Base-by-base conservation (phyloP, 768 basidiomycete species). In the Mycena leptocephala region DNA sequence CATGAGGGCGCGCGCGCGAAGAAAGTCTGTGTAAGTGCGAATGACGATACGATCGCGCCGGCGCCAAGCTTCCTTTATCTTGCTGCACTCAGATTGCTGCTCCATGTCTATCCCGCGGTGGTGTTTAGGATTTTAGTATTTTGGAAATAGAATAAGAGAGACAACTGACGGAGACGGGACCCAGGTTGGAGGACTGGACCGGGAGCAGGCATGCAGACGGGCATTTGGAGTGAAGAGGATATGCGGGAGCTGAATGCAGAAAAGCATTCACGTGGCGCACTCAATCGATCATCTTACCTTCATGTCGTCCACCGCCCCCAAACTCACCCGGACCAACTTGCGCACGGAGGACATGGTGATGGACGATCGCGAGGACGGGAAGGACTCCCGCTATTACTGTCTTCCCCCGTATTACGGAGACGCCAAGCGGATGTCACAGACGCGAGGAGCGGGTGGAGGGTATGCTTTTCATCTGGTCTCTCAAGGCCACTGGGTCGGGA, bases 351-450 rank as follows among this genome's bases (percentile, higher is more conserved):
- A 46, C 18, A 14, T 46, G 16, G 20, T 46, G 16, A 46, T 46
- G 43, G 18, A 46, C 43, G 20, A 11, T 20, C 18, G 43, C 43
- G 43, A 20, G 43, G 43, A 13, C 35, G 32, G 1, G 10, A 43
- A 35, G 5, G 69, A 70, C 43, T 1, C 37, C 41, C 41, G 59
- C 1, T 70, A 59, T 37, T 70, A 59, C 41, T 70, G 69, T 39
- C 20, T 70, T 1, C 69, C 69, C 2, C 69, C 58, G 0, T 32
- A 14, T 5, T n/a, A n/a, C 41, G 30, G 2, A 16, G 33, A 6
- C 43, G 6, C 2, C 43, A 6, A 46, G 3, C 2, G 16, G 16
- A 6, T 46, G 16, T 20, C 16, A 20, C 3, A 20, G 22, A 46
- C 43, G 1, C 43, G 16, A 37, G 35, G 13, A n/a, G n/a, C n/a